phyloP scores from a whole-genome alignment of 2,329 filamentous ascomycete species.

The Myriosclerotinia scirpicola region DNA sequence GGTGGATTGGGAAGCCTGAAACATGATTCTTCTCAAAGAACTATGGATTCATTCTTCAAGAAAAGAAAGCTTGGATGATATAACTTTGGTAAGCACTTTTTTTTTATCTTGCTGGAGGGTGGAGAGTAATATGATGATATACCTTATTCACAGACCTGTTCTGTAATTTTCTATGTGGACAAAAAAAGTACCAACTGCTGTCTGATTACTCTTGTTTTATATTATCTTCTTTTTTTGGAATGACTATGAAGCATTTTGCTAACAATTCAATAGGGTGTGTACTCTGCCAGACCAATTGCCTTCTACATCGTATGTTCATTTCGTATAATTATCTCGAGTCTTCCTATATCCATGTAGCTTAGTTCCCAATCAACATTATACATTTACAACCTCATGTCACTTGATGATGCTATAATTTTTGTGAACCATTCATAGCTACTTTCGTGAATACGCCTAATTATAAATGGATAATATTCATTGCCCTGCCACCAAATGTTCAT shows the following conservation, averaged over 20 bases:
- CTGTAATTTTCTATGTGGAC: constrained; percentile 70
- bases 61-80: constrained; percentile 44
- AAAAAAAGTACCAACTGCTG: constrained; percentile 76
- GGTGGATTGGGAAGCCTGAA: constrained; percentile 79
- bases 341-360: background rate
- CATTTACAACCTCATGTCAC: background rate
- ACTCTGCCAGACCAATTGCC: background rate
- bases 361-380: background rate
- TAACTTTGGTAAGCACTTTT: constrained; percentile 23
- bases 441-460: background rate
- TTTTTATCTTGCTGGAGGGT: constrained; percentile 29
- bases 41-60: constrained; percentile 76
- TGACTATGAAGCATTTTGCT: constrained; percentile 15
- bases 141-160: constrained; percentile 80
- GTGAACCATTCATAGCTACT: background rate
- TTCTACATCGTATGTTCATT: constrained; percentile 3
- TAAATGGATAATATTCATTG: background rate
- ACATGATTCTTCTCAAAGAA: constrained; percentile 74
- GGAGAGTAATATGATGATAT: constrained; percentile 64
- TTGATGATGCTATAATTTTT: background rate
- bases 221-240: constrained; percentile 3
- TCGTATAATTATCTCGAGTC: background rate
- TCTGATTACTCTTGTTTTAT: constrained; percentile 54
- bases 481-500: background rate
- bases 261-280: constrained; percentile 17